These are phyloP conservation scores for Excoecaria cochinchinensis DNA, from an alignment of 345 rosid genomes.

Conservation along the genomic window DNA sequence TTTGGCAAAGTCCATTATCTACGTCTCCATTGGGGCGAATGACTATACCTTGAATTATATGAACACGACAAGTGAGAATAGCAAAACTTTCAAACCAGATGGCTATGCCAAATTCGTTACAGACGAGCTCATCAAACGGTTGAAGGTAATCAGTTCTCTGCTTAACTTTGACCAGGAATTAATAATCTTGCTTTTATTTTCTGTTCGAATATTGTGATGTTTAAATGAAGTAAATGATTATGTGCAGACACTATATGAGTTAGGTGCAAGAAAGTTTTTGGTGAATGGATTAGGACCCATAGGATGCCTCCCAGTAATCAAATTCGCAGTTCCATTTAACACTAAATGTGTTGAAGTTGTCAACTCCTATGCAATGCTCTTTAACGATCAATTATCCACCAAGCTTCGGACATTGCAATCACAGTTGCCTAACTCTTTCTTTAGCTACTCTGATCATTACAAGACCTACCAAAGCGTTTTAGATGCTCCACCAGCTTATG, in stretches of 20 bases:
- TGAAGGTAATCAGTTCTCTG: background rate
- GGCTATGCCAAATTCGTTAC: background rate
- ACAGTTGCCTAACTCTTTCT: background rate
- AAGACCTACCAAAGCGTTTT: background rate
- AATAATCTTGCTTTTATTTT: background rate
- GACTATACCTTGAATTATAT: background rate
- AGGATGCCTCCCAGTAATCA: background rate
- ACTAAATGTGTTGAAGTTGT: background rate
- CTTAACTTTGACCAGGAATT: too few relatives aligned
- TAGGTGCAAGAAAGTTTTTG: background rate
- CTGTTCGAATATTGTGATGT: background rate
- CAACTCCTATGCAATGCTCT: background rate
- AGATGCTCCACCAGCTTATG: background rate
- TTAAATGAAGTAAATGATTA: too few relatives aligned
- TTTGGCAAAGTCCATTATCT: background rate
- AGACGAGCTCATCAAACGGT: background rate
- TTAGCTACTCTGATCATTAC: background rate
- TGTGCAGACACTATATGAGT: background rate
- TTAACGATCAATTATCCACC: background rate
- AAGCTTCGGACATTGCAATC: background rate
- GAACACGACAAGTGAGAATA: background rate
- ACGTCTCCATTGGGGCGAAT: background rate
- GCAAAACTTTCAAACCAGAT: background rate
- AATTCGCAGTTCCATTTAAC: background rate
- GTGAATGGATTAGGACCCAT: background rate